Base-by-base conservation (phyloP, 2,329 filamentous ascomycete species). In the Epichloe festucae region DNA sequence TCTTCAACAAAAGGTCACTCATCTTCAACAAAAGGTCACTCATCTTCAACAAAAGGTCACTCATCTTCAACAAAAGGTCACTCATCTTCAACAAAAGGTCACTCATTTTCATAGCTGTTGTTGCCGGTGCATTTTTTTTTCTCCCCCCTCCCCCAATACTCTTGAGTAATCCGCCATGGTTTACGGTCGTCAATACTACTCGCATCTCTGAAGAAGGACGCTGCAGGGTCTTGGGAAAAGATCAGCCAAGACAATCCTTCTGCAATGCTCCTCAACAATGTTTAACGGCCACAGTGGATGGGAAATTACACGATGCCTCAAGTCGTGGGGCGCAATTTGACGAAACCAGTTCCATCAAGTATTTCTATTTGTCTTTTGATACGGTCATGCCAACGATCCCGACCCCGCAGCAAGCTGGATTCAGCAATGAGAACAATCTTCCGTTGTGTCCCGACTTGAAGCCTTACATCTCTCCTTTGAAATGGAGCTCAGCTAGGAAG, bases 401-500 rank as follows among this genome's bases (percentile, higher is more conserved):
- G 54, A 60, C 54, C 52, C 31, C 52, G n/a, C 44, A 54, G 38
- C 54, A 57, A 27, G 51, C 51, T 21, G 40, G 48, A 17, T 35
- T 54, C 21, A n/a, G 44, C n/a, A 39, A 39, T 5, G 59, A 64
- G 39, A 60, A 62, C 8, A 55, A 70, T n/a, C 65, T 75, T 1
- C 83, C 83, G 45, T 66, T 73, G 49, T 72, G 70, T 23, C 87
- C 87, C 4, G 73, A 88, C 63, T 76, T 95, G 27, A 73, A 71
- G 36, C 73, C 75, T 53, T 94, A 81, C 60, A 70, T 66, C 1
- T 83, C 86, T 10, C 90, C 90, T 0, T 82, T 89, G 56, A 72
- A 76, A 10, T 95, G 89, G 88, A 79, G 85, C 0, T 62, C 70
- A 51, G 72, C 71, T 45, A 80, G 82, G 54, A 96, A 96, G 64